A percentile compares a stretch with the other conserved stretches of the same genome.
phyloP scores from a whole-genome alignment of 306 rosid genomes.

The Cucumis melo region DNA sequence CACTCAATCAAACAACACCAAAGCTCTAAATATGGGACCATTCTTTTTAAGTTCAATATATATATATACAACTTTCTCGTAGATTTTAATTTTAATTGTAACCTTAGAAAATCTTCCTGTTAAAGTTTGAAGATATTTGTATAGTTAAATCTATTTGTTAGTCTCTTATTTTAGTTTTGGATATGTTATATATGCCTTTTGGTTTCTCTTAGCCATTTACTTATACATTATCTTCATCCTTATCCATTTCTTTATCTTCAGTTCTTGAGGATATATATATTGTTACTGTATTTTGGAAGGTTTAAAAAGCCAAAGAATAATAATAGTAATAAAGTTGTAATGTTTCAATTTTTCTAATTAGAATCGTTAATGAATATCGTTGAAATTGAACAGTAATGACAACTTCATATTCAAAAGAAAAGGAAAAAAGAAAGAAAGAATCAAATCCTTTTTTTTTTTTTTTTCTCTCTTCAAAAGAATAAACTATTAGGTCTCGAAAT shows the following conservation, averaged over 20 bases:
- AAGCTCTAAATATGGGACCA: neutral
- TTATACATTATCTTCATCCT: neutral
- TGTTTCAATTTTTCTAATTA: neutral
- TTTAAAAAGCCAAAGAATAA: neutral
- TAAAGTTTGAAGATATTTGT: no score
- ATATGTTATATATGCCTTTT: neutral
- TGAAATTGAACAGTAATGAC: no score
- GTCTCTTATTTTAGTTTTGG: neutral
- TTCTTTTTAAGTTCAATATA: no score
- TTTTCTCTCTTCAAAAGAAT: no score
- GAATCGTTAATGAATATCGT: neutral
- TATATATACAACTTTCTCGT: no score
- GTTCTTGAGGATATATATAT: neutral
- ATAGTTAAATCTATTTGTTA: neutral
- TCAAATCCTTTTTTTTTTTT: no score
- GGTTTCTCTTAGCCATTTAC: neutral
- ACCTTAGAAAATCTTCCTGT: no score
- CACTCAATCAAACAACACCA: neutral
- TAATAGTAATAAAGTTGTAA: neutral
- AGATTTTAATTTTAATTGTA: no score
- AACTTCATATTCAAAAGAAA: no score
- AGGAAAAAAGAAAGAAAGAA: no score
- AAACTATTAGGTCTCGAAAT: no score
- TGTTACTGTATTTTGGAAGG: neutral
- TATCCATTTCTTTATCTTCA: slow-evolving; percentile 6